Evolutionary conservation across 1,139 yeast genomes (phyloP), one percentile per base, ranked within the genome.

Genomic region (Pichia sp.): DNA sequence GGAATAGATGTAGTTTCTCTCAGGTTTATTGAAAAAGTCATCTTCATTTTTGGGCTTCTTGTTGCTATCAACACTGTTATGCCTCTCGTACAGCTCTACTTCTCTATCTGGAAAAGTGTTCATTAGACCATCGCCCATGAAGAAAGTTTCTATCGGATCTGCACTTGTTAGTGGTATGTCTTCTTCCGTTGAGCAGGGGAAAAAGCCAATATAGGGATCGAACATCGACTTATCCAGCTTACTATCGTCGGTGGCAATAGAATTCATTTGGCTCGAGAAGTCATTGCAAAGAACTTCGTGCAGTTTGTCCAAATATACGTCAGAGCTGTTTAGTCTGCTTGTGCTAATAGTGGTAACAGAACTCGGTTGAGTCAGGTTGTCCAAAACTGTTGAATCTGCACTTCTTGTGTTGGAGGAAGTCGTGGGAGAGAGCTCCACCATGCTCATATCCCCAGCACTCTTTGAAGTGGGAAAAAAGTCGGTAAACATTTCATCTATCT

Each of bases 171-270:
- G 23, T 21, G 23, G 7, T 13, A 21, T 5, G 30, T 22, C 18
- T 18, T 41, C 44, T n/a, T 41, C 30, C 2, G 9, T 16, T 13
- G 30, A 5, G 19, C 30, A 16, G 6, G 44, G 28, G 10, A 41
- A 41, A 41, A 41, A 41, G 9, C 19, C 19, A 41, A 23, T 23
- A 23, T 41, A 41, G 10, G 44, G 44, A 23, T 41, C 44, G 23
- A 41, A 41, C 19, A 22, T 9, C 9, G 19, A 23, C 30, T 41
- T 41, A 22, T 41, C 28, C 6, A 22, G 23, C 30, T 19, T 22
- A 21, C 16, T 31, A 18, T 31, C 37, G 37, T 13, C 18, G n/a
- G 37, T 31, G 37, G n/a, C 37, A n/a, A 31, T 31, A 31, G 37
- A 31, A 18, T n/a, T 31, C 37, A 31, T 7, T n/a, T 31, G 37